These are phyloP conservation scores for Boletus bicolor DNA, from an alignment of 768 basidiomycete species.

Conservation along the genomic window DNA sequence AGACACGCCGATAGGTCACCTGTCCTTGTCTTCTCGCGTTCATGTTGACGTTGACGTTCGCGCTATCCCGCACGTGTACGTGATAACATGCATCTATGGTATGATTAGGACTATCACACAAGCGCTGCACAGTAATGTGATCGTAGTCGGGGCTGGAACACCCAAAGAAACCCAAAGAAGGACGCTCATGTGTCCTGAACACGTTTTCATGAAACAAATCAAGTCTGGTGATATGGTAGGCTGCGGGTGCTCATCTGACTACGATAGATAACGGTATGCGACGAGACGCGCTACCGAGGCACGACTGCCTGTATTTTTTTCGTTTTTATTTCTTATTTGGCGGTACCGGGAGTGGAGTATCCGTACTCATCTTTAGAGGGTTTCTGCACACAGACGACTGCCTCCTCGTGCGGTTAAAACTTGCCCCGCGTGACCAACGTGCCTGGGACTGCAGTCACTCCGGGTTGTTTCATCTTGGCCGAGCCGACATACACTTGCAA, in stretches of 20 bases:
- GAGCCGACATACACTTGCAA: background rate
- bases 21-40: conserved; percentile 6
- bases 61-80: background rate
- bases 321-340: no score
- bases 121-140: background rate
- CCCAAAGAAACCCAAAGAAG: background rate
- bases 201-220: conserved; percentile 15
- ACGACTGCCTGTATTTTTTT: background rate
- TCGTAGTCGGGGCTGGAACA: background rate
- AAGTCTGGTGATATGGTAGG: background rate
- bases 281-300: background rate
- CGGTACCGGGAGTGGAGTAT: background rate
- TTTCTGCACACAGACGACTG: background rate
- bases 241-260: conserved; percentile 9
- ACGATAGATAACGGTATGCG: background rate
- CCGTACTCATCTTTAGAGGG: background rate
- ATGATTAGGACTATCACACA: background rate
- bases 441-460: background rate
- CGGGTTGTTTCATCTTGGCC: background rate
- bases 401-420: no score
- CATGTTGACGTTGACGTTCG: background rate
- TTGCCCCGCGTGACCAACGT: no score
- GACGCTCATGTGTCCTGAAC: conserved; percentile 11
- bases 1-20: conserved; percentile 10
- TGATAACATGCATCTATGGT: background rate